Conservation (phyloP, 2,329 filamentous ascomycete genomes). For the Colletotrichum filicis region DNA sequence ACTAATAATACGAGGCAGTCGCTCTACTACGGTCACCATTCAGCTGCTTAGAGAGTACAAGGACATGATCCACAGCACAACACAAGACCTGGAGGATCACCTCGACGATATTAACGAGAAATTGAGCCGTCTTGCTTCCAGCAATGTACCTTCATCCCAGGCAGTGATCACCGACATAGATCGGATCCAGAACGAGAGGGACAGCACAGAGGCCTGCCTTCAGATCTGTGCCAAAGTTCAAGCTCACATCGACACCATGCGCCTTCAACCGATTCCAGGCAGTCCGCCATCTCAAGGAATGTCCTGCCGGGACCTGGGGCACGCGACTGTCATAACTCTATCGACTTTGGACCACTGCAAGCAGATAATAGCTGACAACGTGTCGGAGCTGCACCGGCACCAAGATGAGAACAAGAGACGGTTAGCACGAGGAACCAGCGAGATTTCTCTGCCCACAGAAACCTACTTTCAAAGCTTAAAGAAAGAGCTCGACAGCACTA, state of each 20-base stretch:
- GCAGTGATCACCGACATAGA: not conserved
- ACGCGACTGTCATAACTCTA: not conserved
- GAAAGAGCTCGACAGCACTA: not conserved
- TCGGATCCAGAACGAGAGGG: not conserved
- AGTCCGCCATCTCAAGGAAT: not conserved
- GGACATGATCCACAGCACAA: conserved; percentile 1
- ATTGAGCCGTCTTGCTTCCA: not conserved
- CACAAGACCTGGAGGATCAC: conserved; percentile 1
- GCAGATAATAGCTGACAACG: not conserved
- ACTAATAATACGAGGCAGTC: not conserved
- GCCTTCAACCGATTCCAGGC: not conserved
- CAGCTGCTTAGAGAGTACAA: conserved; percentile 3
- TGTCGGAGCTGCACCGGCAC: not conserved
- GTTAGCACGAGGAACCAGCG: not conserved
- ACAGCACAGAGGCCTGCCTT: conserved; percentile 6
- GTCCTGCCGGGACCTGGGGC: not conserved
- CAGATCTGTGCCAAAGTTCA: not conserved
- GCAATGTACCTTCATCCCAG: not conserved
- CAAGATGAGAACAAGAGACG: not conserved
- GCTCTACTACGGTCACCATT: not conserved
- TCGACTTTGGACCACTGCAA: not conserved
- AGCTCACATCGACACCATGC: not conserved
- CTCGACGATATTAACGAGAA: conserved; percentile 6
- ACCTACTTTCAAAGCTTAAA: not conserved
- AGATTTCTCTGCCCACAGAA: not conserved